Evolutionary conservation across 2,329 filamentous ascomycete species (phyloP), one percentile per base, ranked within the genome.

Genomic region (Zymoseptoria pseudotritici): DNA sequence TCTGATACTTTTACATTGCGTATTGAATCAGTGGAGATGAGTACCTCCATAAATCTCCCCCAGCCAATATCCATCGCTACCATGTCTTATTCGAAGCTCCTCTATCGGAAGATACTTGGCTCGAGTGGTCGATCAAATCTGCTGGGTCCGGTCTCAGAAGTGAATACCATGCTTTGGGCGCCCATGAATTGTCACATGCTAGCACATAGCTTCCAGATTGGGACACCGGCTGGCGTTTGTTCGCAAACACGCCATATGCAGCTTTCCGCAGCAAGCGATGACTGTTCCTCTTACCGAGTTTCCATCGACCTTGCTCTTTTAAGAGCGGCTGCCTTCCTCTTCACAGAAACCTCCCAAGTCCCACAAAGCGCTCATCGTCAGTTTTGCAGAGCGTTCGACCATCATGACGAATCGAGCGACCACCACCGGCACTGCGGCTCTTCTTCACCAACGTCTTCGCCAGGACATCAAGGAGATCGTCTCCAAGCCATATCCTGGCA

Each of bases 401-500:
- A 42, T 17, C 36, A 42, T 42, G 36, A 17, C 36, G 17, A 11
- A 42, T 17, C 36, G 11, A 13, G 36, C 36, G 5, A 11, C 11
- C 36, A 42, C 11, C 11, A 5, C 36, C 17, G 36, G 36, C 11
- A 42, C 36, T 17, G 17, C 36, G 6, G 36, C 36, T 11, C 36
- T 42, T 17, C 55, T 67, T 36, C 57, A 46, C 13, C 50, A 57
- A 21, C 66, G 66, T 21, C 62, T 66, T 4, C 59, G 62, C 29
- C 58, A 59, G 21, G 66, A 68, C 54, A 64, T 68, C 50, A 51
- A 62, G 19, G 66, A 67, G 54, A 49, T 68, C 19, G 57, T 62
- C 26, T 36, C 55, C 20, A 61, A 61, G n/a, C 66, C 66, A 50
- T 66, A 68, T 51, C 66, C 66, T 31, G 65, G 66, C 26, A 66